Evolutionary conservation across 331 rosid species (phyloP), one percentile per base, ranked within the genome.

Genomic region (Rosa hybrid): DNA sequence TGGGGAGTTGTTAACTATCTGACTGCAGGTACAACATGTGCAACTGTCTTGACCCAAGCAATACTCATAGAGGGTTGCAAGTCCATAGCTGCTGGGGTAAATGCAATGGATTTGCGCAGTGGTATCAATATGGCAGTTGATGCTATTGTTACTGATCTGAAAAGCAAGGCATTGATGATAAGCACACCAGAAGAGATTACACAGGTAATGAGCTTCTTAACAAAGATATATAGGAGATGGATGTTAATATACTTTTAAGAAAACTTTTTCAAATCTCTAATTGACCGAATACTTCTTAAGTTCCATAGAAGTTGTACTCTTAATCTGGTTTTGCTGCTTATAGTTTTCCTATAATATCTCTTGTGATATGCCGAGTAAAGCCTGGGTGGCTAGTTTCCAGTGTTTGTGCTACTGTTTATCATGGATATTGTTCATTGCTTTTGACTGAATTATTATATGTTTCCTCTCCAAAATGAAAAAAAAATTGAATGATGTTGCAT

Each of bases 41-140:
- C 99, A 64, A 91, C 98, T 73, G 94, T 95, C 83, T 81, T 95
- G 81, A 90, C 97, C 69, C 98, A 91, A 87, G 98, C 99, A 76
- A 91, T 95, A 83, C 98, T 95, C 73, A 84, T 65, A 1, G 98
- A 93, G 88, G 98, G 99, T 64, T 93, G 97, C 87, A 93, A 93
- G 84, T 93, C 99, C 57, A 80, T 91, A 83, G 98, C 99, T 85
- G 92, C 96, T 6, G 99, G 99, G 73, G 90, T 90, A 72, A 95
- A 88, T 87, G 98, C 87, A 77, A 95, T 95, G 96, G 99, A 95
- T 82, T 86, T 95, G 78, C 93, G 98, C 12, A 81, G 75, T 67
- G 99, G 99, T 83, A 91, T 95, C 81, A 95, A 91, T 81, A 86
- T 78, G 86, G 99, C 99, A 48, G 96, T 93, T 69, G 92, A 91